phyloP scores from a whole-genome alignment of 2,329 filamentous ascomycete genomes.

The Pseudogymnoascus sp. region DNA sequence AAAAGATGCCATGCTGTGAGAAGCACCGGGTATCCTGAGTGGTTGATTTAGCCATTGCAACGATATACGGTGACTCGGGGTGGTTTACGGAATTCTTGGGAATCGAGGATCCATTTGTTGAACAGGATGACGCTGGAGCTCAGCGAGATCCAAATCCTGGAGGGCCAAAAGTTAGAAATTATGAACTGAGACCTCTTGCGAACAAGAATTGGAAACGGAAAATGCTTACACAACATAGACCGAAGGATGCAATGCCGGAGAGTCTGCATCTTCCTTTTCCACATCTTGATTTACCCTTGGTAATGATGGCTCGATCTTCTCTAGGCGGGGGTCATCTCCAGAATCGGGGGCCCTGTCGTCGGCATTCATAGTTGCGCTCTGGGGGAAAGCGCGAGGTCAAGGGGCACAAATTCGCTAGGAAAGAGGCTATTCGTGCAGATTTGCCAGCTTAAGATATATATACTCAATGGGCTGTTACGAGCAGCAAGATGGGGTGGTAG shows the following conservation, averaged over 20 bases:
- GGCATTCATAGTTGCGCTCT: slow-evolving; percentile 46
- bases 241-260: slow-evolving; percentile 50
- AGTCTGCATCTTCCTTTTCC: background rate
- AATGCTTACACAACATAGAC: slow-evolving; percentile 65
- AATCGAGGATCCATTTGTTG: slow-evolving; percentile 97
- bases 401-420: background rate
- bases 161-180: slow-evolving; percentile 9
- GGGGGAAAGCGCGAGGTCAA: slow-evolving; percentile 19
- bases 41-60: slow-evolving; percentile 25
- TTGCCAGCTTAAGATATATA: background rate
- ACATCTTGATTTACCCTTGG: slow-evolving; percentile 72
- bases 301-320: slow-evolving; percentile 65
- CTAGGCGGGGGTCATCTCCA: slow-evolving; percentile 60
- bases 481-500: slow-evolving; percentile 15
- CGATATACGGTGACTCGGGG: background rate
- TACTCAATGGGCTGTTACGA: slow-evolving; percentile 12
- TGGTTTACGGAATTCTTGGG: slow-evolving; percentile 69
- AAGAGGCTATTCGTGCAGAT: background rate
- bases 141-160: slow-evolving; percentile 82
- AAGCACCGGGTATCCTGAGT: slow-evolving; percentile 62
- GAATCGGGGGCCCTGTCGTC: slow-evolving; percentile 82
- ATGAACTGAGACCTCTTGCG: slow-evolving; percentile 20
- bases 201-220: slow-evolving; percentile 33
- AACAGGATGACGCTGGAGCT: slow-evolving; percentile 95
- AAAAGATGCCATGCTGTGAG: slow-evolving; percentile 93